phyloP scores from a whole-genome alignment of 2,329 filamentous ascomycete genomes.

The Scytalidium sp. region DNA sequence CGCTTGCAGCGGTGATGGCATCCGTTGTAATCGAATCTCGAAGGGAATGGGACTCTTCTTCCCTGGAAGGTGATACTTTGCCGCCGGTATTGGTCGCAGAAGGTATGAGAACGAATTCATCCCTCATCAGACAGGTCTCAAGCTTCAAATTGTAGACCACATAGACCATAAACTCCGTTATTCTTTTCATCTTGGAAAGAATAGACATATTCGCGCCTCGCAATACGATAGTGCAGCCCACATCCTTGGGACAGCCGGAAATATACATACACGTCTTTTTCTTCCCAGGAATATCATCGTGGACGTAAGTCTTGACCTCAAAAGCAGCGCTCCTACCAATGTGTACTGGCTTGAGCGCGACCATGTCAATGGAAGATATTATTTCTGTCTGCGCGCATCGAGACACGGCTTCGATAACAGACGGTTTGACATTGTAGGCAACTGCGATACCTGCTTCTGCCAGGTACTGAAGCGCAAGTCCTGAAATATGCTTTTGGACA shows the following conservation, averaged over 20 bases:
- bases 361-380: constrained; percentile 92
- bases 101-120: constrained; percentile 86
- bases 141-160: constrained; percentile 97
- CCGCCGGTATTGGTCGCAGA: constrained; percentile 49
- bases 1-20: constrained; percentile 18
- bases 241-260: constrained; percentile 81
- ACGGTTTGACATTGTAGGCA: constrained; percentile 93
- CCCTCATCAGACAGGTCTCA: constrained; percentile 89
- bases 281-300: constrained; percentile 66
- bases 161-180: constrained; percentile 98
- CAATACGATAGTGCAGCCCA: constrained; percentile 92
- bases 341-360: constrained; percentile 70
- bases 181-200: constrained; percentile 79
- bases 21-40: constrained; percentile 9
- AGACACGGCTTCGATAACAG: constrained; percentile 91
- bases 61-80: constrained; percentile 35
- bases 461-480: constrained; percentile 83
- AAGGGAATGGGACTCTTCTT: constrained; percentile 9
- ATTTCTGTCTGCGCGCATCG: constrained; percentile 89
- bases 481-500: constrained; percentile 91
- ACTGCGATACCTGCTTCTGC: constrained; percentile 89
- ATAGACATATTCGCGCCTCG: constrained; percentile 72
- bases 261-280: constrained; percentile 97
- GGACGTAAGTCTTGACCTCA: constrained; percentile 93
- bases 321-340: constrained; percentile 83